Conservation (phyloP, 805 yeast genomes). For the Saccharomycopsis fibuligera region DNA sequence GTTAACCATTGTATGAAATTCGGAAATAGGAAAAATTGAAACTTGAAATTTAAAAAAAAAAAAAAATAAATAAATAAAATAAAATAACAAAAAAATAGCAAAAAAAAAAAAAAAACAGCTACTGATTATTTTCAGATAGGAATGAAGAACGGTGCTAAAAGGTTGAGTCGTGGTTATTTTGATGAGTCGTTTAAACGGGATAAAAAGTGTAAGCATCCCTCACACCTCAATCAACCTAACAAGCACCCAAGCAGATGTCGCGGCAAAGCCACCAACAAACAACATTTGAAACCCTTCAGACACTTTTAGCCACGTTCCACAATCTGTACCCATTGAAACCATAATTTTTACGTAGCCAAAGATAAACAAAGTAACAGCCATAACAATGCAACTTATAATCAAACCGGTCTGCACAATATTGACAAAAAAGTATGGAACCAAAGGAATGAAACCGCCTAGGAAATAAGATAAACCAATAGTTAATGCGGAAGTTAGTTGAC, state of each 20-base stretch:
- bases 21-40: no score
- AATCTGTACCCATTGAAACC: constrained; percentile 75
- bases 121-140: no score
- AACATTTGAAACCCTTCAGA: constrained; percentile 89
- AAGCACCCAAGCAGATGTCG: constrained; percentile 92
- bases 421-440: constrained; percentile 86
- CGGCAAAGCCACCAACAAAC: constrained; percentile 93
- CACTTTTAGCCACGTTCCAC: constrained; percentile 52
- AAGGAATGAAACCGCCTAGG: constrained; percentile 87
- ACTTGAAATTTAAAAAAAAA: no score
- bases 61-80: no score
- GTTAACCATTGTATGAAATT: no score
- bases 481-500: constrained; percentile 80
- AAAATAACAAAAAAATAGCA: no score
- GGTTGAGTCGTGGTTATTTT: no score
- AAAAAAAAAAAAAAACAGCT: no score
- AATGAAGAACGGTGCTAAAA: no score
- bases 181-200: no score
- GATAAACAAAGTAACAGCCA: constrained; percentile 78
- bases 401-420: constrained; percentile 71
- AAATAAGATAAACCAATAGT: constrained; percentile 89
- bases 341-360: constrained; percentile 85
- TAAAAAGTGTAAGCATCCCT: neutral
- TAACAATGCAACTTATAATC: constrained; percentile 64
- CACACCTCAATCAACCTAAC: constrained; percentile 62